These are phyloP conservation scores for Hyaloscypha hepaticicola DNA, from an alignment of 495 filamentous ascomycete species.

Conservation along the genomic window DNA sequence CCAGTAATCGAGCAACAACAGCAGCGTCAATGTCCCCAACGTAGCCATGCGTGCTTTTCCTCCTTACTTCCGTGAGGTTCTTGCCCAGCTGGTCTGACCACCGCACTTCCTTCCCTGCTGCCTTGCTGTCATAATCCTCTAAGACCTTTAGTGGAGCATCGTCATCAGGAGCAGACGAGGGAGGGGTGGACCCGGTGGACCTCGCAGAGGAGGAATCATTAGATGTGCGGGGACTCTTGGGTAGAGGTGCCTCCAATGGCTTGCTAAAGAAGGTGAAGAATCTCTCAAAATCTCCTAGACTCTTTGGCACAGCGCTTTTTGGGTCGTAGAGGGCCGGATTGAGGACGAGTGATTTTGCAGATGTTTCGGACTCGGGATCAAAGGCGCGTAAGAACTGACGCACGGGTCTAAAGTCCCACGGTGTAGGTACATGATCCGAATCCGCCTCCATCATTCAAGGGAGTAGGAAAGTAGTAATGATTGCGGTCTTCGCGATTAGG, in stretches of 20 bases:
- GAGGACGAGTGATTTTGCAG: neutral
- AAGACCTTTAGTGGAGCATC: neutral
- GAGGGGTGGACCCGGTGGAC: constrained; percentile 13
- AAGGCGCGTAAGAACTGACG: constrained; percentile 11
- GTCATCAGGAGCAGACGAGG: constrained; percentile 16
- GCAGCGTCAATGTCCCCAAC: constrained; percentile 5
- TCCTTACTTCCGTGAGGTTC: constrained; percentile 6
- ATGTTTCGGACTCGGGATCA: neutral
- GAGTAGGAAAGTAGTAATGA: neutral
- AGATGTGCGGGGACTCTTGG: neutral
- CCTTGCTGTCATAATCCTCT: neutral
- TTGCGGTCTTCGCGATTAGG: neutral
- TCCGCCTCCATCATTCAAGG: constrained; percentile 10
- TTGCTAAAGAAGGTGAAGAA: constrained; percentile 16
- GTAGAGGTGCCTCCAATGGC: neutral
- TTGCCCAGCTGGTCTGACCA: constrained; percentile 27
- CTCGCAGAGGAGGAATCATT: constrained; percentile 10
- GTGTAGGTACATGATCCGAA: neutral
- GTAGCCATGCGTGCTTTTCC: constrained; percentile 2
- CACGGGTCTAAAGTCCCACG: constrained; percentile 1
- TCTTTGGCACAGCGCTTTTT: constrained; percentile 3
- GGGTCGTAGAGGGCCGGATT: constrained; percentile 11
- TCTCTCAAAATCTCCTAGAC: constrained; percentile 26
- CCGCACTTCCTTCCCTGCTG: constrained; percentile 20
- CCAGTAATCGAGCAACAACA: constrained; percentile 1